phyloP scores from a whole-genome alignment of 2,329 filamentous ascomycete species.

The Albophoma yamanashiensis region DNA sequence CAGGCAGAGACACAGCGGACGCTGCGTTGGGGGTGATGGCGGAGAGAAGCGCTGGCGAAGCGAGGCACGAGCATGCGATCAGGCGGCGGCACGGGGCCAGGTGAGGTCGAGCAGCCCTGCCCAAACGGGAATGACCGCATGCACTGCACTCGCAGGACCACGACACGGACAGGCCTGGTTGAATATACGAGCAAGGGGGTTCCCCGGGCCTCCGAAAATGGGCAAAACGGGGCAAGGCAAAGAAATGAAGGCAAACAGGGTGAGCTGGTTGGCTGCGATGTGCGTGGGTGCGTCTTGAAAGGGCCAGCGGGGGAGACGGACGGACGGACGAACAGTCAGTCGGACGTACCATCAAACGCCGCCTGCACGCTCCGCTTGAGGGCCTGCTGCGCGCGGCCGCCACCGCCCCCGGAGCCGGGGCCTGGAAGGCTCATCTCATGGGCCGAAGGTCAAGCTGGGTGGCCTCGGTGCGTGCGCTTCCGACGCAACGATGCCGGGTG shows the following conservation, averaged over 20 bases:
- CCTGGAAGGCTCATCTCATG: constrained; percentile 49
- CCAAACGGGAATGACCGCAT: constrained; percentile 2
- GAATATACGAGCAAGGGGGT: not conserved
- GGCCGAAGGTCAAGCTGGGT: not conserved
- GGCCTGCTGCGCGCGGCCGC: constrained; percentile 26
- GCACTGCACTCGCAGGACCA: not conserved
- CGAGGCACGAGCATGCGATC: not conserved
- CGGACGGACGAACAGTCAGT: too few relatives aligned
- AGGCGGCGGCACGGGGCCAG: not conserved
- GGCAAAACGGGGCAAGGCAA: not conserved
- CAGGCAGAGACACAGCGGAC: not conserved
- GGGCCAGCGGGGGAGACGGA: too few relatives aligned
- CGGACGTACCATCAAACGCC: constrained; percentile 46
- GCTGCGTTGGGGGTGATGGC: not conserved
- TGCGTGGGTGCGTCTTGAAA: too few relatives aligned
- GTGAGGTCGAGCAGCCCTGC: not conserved
- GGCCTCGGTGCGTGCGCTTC: too few relatives aligned
- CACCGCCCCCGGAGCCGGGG: constrained; percentile 32
- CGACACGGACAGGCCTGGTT: not conserved
- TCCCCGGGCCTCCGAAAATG: not conserved
- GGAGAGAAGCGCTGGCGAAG: not conserved
- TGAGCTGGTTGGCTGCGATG: not conserved
- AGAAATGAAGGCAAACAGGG: not conserved
- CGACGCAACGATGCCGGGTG: too few relatives aligned
- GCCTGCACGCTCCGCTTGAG: constrained; percentile 50